Evolutionary conservation across 2,329 filamentous ascomycete species (phyloP), one percentile per base, ranked within the genome.

Genomic region (Alternaria triticimaculans): DNA sequence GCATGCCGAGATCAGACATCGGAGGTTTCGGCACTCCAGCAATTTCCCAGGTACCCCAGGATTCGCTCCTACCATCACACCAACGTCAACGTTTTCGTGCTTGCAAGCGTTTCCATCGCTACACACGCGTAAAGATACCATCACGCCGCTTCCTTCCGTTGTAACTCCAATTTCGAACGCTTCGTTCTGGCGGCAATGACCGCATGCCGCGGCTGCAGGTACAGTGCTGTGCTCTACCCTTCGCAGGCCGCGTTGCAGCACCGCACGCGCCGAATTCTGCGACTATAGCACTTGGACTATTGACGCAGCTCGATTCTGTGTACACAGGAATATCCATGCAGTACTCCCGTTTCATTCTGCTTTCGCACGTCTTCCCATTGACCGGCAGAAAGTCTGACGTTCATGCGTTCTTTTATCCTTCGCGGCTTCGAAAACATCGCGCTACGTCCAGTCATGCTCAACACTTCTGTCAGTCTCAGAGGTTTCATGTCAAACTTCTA

Each of bases 401-500:
- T 76, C 62, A 77, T 77, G 76, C 75, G 66, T 66, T 71, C 61
- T 57, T 59, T 66, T 63, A 60, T 68, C 70, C 68, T 60, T 70
- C 55, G 63, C 64, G 66, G 53, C 58, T 55, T 63, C 55, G 67
- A 67, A 67, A 64, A 71, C 63, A 62, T 69, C 55, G 46, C 65
- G 58, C 62, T 62, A 60, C 61, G 45, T 64, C 58, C 65, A 63
- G 64, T 64, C 61, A 56, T 60, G 62, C 45, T 48, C 53, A 58
- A 49, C 50, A 33, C 63, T 69, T 63, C 68, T 76, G 69, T 76
- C 70, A 75, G 56, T 70, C 60, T 60, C 56, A 56, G 49, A 63
- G 66, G 76, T 77, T 77, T 77, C 75, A 78, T 58, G 54, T 71
- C 65, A 51, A 37, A 62, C 66, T 78, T 77, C 74, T 73, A 73